Evolutionary conservation across 768 basidiomycete species (phyloP).

Genomic region (Nidularia sp.): DNA sequence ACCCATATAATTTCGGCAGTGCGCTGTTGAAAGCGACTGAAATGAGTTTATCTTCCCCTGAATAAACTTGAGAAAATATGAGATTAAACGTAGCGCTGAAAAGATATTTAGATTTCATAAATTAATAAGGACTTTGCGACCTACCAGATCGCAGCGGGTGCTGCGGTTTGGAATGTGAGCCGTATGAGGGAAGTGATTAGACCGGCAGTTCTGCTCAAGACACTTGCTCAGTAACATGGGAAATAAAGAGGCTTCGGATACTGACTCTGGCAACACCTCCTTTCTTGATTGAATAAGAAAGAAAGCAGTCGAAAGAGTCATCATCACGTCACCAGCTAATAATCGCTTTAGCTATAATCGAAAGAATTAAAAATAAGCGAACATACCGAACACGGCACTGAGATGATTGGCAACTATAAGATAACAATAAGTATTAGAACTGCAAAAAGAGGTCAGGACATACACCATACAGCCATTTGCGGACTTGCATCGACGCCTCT

Average conservation of each 20-base stretch:
- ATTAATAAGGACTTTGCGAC: not conserved
- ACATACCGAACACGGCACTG: conserved; percentile 18
- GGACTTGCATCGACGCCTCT: conserved; percentile 6
- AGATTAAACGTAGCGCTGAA: conserved; percentile 28
- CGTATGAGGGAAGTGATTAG: conserved; percentile 21
- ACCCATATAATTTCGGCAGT: conserved; percentile 27
- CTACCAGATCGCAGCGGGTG: conserved; percentile 29
- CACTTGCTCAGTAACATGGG: not conserved
- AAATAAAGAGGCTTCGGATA: not conserved
- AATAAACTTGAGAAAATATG: conserved; percentile 24
- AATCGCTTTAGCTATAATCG: no score
- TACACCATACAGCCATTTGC: conserved; percentile 22
- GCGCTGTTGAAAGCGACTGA: conserved; percentile 22
- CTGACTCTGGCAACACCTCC: conserved; percentile 23
- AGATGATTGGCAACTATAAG: conserved; percentile 21
- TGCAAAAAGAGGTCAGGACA: not conserved
- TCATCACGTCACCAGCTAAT: conserved; percentile 24
- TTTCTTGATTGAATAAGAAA: conserved; percentile 22
- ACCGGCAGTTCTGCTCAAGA: conserved; percentile 16
- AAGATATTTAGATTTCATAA: not conserved
- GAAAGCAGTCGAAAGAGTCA: conserved; percentile 20
- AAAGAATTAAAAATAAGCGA: not conserved
- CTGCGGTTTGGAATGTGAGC: conserved; percentile 24
- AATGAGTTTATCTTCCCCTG: conserved; percentile 14
- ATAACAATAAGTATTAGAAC: not conserved